These are phyloP conservation scores for Solanum phureja DNA, from an alignment of 257 asterid species.

Conservation along the genomic window DNA sequence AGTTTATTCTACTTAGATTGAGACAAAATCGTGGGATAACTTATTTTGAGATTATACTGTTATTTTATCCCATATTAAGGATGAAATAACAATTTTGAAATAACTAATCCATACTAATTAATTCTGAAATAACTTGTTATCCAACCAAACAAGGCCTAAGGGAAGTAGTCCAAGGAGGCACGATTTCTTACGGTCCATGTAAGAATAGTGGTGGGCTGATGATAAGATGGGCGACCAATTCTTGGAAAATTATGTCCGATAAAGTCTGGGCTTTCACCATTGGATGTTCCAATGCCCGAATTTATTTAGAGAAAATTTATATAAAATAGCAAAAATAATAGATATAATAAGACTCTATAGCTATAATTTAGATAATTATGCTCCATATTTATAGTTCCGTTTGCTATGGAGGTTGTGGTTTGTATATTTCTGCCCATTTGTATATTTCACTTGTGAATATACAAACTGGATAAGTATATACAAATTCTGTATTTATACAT, in stretches of 20 bases:
- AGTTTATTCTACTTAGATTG: background rate
- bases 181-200: background rate
- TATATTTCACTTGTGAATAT: too few species aligned
- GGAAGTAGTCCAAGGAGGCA: background rate
- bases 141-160: background rate
- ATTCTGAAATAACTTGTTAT: background rate
- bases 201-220: background rate
- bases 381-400: rapidly evolving
- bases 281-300: background rate
- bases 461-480: too few species aligned
- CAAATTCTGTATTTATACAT: too few species aligned
- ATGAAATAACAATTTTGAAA: background rate
- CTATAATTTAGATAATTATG: too few species aligned
- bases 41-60: rapidly evolving
- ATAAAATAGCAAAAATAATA: too few species aligned
- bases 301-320: too few species aligned
- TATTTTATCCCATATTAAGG: background rate
- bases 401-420: too few species aligned
- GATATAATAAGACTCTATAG: too few species aligned
- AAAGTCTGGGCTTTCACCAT: background rate
- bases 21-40: background rate
- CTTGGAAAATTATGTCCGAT: background rate
- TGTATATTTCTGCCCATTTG: too few species aligned
- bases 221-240: background rate
- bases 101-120: background rate